Evolutionary conservation across 345 rosid species (phyloP), one percentile per base, ranked within the genome.

Genomic region (Aquilaria sinensis): DNA sequence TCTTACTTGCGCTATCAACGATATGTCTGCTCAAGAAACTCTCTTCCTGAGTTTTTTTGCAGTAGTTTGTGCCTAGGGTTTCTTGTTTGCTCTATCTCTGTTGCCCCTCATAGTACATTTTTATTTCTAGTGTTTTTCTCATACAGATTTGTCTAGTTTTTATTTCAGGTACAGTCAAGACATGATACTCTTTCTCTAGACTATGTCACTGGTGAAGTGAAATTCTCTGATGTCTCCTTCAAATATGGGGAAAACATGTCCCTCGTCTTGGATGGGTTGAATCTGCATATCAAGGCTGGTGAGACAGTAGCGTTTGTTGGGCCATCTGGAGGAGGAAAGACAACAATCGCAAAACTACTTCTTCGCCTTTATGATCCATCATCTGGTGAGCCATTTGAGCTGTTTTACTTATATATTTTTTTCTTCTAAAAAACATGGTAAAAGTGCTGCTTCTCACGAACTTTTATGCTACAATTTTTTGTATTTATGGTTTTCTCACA

Each of bases 281-380:
- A 78, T 80, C 87, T 93, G 71, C 96, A 83, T 75, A 74, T 93
- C 56, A 78, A 71, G 79, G 96, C 96, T 65, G 98, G 98, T 67
- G 98, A 93, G 85, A 90, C 90, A 55, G 68, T 90, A 63, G 97
- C 98, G 51, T 74, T 93, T 61, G 85, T 86, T 57, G 97, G 98
- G 47, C 97, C 94, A 66, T 93, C 98, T 57, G 98, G 98, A 61
- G 98, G 97, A 70, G 98, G 98, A 62, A 93, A 93, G 85, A 86
- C 98, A 30, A 90, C 98, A n/a, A 84, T 93, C 14, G 76, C 78
- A 60, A 93, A 90, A 85, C 72, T 93, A 86, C 94, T 93, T 76
- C 97, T 93, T 73, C 94, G 87, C 57, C 90, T 93, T 54, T 93
- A 90, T 62, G 86, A 93, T 70, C 87, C 94, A 65, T 75, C 76